phyloP scores from a whole-genome alignment of 2,329 filamentous ascomycete species.

The Zasmidium citrigriseum region DNA sequence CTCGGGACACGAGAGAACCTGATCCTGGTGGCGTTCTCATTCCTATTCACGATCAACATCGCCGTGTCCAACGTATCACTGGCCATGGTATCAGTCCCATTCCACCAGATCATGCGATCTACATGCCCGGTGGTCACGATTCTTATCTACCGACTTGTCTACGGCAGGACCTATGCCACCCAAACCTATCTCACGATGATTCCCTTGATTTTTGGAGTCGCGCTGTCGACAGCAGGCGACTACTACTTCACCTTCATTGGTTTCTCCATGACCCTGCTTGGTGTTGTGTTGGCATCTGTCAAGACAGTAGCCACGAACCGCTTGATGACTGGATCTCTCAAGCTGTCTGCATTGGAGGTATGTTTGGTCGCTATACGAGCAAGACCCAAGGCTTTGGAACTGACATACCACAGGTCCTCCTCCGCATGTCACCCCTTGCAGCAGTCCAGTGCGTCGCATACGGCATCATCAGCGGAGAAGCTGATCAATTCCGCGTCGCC shows the following conservation, averaged over 20 bases:
- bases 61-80: conserved; percentile 66
- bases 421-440: conserved; percentile 35
- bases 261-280: conserved; percentile 40
- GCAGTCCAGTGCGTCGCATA: conserved; percentile 24
- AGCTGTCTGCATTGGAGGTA: conserved; percentile 60
- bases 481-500: conserved; percentile 14
- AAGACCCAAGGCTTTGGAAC: not conserved
- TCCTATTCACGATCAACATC: conserved; percentile 65
- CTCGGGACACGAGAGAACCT: conserved; percentile 57
- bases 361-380: not conserved
- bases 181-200: conserved; percentile 62
- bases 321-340: conserved; percentile 63
- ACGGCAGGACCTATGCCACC: conserved; percentile 56
- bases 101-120: conserved; percentile 66
- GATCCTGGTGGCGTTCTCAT: conserved; percentile 59
- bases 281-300: conserved; percentile 38
- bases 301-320: conserved; percentile 67
- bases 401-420: conserved; percentile 36
- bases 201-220: conserved; percentile 62
- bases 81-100: conserved; percentile 63
- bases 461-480: conserved; percentile 22
- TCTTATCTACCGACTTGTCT: conserved; percentile 60
- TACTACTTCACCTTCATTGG: conserved; percentile 63
- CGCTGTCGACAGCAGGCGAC: conserved; percentile 62
- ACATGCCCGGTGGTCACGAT: conserved; percentile 64